Base-by-base conservation (phyloP, 225 moss, liverwort and hornwort genomes). In the Thuidium tamariscinum region DNA sequence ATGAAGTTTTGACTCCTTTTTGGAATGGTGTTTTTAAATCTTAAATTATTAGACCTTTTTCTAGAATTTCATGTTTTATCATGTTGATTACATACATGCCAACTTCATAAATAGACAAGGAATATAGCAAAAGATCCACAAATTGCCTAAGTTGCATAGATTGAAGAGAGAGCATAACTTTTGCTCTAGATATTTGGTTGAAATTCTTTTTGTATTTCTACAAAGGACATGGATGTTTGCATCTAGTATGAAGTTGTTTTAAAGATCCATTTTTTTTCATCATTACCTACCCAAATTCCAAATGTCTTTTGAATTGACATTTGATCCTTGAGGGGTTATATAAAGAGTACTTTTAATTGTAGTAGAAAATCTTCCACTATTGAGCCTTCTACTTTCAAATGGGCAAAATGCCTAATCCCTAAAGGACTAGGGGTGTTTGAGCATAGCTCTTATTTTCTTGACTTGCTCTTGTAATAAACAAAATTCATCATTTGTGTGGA, bases 111-210 rank as follows among this genome's bases (percentile, higher is more conserved):
- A 8, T 13, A 68, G 13, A 68, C 39, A 23, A 39, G 0, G 13
- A 39, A 13, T 68, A 23, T 41, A 41, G 8, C 13, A 39, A 14
- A 41, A 41, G 14, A 39, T 39, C 13, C 12, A 5, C 6, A 41
- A 69, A 41, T 26, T 41, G 7, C 2, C 2, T 1, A 1, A 69
- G 0, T 4, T 37, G 7, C 1, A 2, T 0, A 22, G 1, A 8
- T 41, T 25, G 0, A 0, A 1, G 26, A 8, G 13, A 0, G 1
- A 25, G 0, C 1, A 39, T 25, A 25, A 25, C 1, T 69, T 41
- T 41, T 41, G 2, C 14, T 25, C 2, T 1, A 0, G 2, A 2
- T 22, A 41, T 69, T 23, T 1, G 1, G 23, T 39, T 13, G 7
- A 3, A 23, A 37, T 11, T 39, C 18, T 13, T 37, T 67, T 13